A percentile compares a stretch with the other conserved stretches of the same genome.
These are phyloP conservation scores for Chlorella sp. DNA, from an alignment of 139 green algal genomes.

Conservation along the genomic window DNA sequence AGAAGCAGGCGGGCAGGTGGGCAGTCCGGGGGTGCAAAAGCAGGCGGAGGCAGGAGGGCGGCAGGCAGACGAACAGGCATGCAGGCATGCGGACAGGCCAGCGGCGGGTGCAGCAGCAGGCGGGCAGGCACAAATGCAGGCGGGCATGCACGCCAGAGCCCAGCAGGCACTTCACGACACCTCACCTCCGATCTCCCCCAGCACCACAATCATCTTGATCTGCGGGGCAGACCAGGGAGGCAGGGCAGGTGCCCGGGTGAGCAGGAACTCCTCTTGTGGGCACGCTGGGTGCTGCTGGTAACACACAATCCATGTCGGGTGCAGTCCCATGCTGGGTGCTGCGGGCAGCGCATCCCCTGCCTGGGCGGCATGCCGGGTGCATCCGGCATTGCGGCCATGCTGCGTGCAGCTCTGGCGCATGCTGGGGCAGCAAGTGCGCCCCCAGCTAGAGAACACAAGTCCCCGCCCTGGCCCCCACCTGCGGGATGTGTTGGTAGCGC, in stretches of 20 bases:
- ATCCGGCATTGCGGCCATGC: no score
- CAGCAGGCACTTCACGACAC: not conserved
- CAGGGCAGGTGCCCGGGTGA: not conserved
- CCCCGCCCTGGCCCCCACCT: not conserved
- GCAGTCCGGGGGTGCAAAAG: no score
- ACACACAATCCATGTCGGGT: no score
- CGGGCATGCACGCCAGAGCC: not conserved
- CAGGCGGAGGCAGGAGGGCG: no score
- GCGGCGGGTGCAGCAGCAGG: not conserved
- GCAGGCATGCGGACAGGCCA: not conserved
- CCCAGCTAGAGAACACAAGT: not conserved
- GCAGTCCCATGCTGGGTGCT: no score
- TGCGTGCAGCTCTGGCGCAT: not conserved
- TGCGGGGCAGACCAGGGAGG: slow-evolving; percentile 34
- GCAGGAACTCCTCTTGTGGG: no score
- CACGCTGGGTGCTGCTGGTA: no score
- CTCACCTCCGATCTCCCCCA: slow-evolving; percentile 89
- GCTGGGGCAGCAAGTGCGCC: not conserved
- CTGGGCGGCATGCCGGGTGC: no score
- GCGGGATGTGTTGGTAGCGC: slow-evolving; percentile 89
- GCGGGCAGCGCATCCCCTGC: not conserved
- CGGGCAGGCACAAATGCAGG: not conserved
- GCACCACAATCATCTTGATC: slow-evolving; percentile 96
- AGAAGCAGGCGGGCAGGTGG: not conserved
- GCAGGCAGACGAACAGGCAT: not conserved